A percentile compares a stretch with the other conserved stretches of the same genome.
phyloP scores from a whole-genome alignment of 2,329 filamentous ascomycete species.

The Beauveria varroae region DNA sequence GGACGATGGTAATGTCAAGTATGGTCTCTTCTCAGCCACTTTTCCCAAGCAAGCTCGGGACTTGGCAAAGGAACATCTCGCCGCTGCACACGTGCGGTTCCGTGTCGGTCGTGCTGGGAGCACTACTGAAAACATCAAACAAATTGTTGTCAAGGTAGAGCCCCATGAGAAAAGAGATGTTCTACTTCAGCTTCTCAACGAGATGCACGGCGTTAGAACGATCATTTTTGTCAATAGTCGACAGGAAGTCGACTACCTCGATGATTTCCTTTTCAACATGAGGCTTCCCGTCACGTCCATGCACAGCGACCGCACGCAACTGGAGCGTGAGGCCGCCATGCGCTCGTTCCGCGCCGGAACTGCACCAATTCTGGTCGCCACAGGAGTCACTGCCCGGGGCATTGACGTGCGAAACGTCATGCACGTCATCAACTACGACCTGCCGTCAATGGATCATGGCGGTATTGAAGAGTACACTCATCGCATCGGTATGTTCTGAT shows the following conservation, averaged over 20 bases:
- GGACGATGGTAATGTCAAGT: constrained; percentile 60
- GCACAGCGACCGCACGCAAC: constrained; percentile 78
- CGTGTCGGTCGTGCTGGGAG: constrained; percentile 82
- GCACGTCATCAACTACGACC: constrained; percentile 90
- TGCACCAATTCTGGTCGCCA: constrained; percentile 75
- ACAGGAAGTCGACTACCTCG: constrained; percentile 68
- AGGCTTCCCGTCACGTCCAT: constrained; percentile 80
- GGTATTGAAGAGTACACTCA: constrained; percentile 92
- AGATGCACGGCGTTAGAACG: constrained; percentile 65
- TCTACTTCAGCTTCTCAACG: constrained; percentile 64
- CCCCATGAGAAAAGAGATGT: constrained; percentile 59
- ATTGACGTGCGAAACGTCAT: constrained; percentile 81
- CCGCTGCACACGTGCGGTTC: constrained; percentile 68
- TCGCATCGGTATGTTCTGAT: constrained; percentile 65
- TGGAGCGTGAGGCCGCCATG: constrained; percentile 87
- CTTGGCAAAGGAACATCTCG: constrained; percentile 69
- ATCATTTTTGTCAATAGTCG: constrained; percentile 88
- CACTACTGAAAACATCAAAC: constrained; percentile 73
- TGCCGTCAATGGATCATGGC: constrained; percentile 67
- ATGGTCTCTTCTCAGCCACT: constrained; percentile 89
- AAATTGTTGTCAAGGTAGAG: constrained; percentile 64
- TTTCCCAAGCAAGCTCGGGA: constrained; percentile 76
- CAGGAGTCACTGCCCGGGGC: constrained; percentile 79
- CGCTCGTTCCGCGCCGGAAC: constrained; percentile 71
- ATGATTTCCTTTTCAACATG: constrained; percentile 79